Percentiles rank a stretch among this genome's conserved stretches.
These are phyloP conservation scores for Clathrospora elynae DNA, from an alignment of 2,329 filamentous ascomycete species.

Conservation along the genomic window DNA sequence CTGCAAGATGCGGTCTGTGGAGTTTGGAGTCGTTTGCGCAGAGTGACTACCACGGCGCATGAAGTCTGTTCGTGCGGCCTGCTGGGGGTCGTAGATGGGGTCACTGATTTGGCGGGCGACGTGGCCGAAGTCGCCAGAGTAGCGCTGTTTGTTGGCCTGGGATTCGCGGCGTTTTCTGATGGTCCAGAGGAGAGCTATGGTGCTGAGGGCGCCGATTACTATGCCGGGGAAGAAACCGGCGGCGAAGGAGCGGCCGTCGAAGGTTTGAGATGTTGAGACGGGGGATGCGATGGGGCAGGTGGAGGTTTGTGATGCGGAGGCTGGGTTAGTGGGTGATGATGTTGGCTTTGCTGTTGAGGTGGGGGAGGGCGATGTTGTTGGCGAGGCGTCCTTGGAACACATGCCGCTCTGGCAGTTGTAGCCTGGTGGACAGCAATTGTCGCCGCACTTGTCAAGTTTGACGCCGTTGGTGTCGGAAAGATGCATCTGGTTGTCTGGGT, in stretches of 20 bases:
- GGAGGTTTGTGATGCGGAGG: slow-evolving; percentile 41
- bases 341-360: slow-evolving; percentile 28
- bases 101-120: slow-evolving; percentile 47
- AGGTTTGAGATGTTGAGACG: slow-evolving; percentile 25
- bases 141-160: slow-evolving; percentile 37
- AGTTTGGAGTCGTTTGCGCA: slow-evolving; percentile 32
- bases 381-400: slow-evolving; percentile 57
- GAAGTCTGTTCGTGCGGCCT: slow-evolving; percentile 46
- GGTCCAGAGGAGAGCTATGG: slow-evolving; percentile 41
- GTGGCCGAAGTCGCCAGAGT: slow-evolving; percentile 47
- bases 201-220: slow-evolving; percentile 42
- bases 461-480: slow-evolving; percentile 64
- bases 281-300: slow-evolving; percentile 22
- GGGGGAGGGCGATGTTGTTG: slow-evolving; percentile 29
- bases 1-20: slow-evolving; percentile 31
- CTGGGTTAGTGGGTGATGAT: slow-evolving; percentile 35
- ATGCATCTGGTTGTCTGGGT: slow-evolving; percentile 67
- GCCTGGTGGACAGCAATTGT: slow-evolving; percentile 72
- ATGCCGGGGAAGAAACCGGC: slow-evolving; percentile 48
- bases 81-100: slow-evolving; percentile 47
- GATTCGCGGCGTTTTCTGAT: slow-evolving; percentile 43
- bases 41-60: slow-evolving; percentile 41
- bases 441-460: slow-evolving; percentile 63
- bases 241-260: slow-evolving; percentile 45
- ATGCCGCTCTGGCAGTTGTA: slow-evolving; percentile 63